Percentiles rank a stretch among this genome's conserved stretches.
Evolutionary conservation across 257 asterid genomes (phyloP).

Genomic region (Penstemon davidsonii): DNA sequence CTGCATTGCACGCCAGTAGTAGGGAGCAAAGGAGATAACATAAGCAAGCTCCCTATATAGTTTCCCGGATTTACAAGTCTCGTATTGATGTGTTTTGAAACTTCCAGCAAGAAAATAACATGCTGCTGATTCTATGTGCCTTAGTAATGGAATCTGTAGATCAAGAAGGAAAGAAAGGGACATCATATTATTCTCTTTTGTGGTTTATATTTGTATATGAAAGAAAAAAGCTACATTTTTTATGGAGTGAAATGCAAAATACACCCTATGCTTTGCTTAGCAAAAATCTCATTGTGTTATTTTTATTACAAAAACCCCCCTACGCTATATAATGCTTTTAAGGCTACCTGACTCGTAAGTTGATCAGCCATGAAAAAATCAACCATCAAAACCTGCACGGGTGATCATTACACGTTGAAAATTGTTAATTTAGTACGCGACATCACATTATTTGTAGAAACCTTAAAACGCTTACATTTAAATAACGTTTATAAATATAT

Average conservation of each 20-base stretch:
- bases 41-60: slow-evolving; percentile 82
- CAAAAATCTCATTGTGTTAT: too few species aligned
- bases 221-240: background rate
- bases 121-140: slow-evolving; percentile 92
- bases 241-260: background rate
- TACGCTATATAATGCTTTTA: background rate
- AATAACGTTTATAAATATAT: background rate
- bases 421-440: background rate
- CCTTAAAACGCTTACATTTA: too few species aligned
- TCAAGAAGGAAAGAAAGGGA: background rate
- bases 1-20: slow-evolving; percentile 99
- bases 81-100: slow-evolving; percentile 55
- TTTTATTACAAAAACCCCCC: too few species aligned
- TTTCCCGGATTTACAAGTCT: slow-evolving; percentile 75
- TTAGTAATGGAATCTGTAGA: slow-evolving; percentile 68
- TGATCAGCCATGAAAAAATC: slow-evolving; percentile 99
- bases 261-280: too few species aligned
- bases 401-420: slow-evolving; percentile 5
- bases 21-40: slow-evolving; percentile 88
- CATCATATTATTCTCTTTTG: background rate
- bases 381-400: slow-evolving; percentile 71
- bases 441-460: background rate
- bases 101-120: slow-evolving; percentile 86
- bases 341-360: slow-evolving; percentile 86
- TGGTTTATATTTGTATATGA: background rate